phyloP scores from a whole-genome alignment of 371 early-diverging fungal species.

The Nematocida sp. region DNA sequence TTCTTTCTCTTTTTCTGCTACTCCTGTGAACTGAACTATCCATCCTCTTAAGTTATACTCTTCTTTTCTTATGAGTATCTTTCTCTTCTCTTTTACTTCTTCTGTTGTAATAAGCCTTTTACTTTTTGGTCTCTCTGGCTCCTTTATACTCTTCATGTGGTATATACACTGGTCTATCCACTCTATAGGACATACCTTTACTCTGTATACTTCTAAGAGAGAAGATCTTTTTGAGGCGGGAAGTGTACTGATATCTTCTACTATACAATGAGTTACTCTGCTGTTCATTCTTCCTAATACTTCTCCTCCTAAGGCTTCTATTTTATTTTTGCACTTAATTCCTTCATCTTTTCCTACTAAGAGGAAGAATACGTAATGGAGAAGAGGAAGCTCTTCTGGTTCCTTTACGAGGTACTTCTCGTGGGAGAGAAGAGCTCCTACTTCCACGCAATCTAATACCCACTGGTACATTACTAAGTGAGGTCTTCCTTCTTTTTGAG shows the following conservation, averaged over 20 bases:
- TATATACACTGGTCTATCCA: slow-evolving; percentile 54
- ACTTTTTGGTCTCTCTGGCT: neutral
- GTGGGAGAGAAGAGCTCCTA: slow-evolving; percentile 54
- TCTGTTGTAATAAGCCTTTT: neutral
- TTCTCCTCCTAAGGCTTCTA: slow-evolving; percentile 27
- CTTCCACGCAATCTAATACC: slow-evolving; percentile 65
- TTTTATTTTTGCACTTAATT: slow-evolving; percentile 15
- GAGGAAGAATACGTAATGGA: neutral
- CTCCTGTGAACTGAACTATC: slow-evolving; percentile 65
- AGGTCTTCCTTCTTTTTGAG: too few relatives aligned
- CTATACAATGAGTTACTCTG: slow-evolving; percentile 32
- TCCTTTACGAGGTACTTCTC: slow-evolving; percentile 46
- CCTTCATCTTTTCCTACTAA: slow-evolving; percentile 22
- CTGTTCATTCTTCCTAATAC: slow-evolving; percentile 32
- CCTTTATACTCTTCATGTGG: slow-evolving; percentile 46
- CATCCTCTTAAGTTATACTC: neutral
- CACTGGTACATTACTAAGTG: slow-evolving; percentile 65
- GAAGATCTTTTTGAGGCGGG: neutral
- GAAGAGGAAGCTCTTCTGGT: slow-evolving; percentile 10
- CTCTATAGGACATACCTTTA: slow-evolving; percentile 25
- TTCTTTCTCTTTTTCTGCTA: slow-evolving; percentile 53
- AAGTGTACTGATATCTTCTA: slow-evolving; percentile 15
- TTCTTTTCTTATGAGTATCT: neutral
- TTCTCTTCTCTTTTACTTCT: slow-evolving; percentile 29
- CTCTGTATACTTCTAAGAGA: slow-evolving; percentile 17